phyloP scores from a whole-genome alignment of 2,329 filamentous ascomycete species.

The Neonectria coccinea region DNA sequence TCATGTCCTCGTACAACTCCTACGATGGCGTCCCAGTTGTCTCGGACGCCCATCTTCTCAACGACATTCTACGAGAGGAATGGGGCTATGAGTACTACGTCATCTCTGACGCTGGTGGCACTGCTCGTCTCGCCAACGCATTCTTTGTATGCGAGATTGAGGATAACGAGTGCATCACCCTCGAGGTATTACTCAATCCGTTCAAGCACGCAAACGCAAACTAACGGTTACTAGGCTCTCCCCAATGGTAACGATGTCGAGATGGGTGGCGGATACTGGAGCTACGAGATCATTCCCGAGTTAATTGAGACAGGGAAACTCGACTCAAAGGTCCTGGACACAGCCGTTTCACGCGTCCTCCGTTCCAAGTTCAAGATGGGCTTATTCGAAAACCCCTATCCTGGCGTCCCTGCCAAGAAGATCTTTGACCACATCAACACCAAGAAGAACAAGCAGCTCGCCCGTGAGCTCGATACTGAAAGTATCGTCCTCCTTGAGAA shows the following conservation, averaged over 20 bases:
- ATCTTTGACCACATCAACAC: constrained; percentile 72
- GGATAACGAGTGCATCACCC: constrained; percentile 74
- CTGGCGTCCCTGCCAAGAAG: constrained; percentile 66
- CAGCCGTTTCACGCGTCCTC: constrained; percentile 73
- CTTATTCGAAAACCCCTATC: constrained; percentile 77
- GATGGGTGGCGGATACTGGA: constrained; percentile 82
- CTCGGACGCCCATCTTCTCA: constrained; percentile 73
- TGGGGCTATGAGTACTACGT: constrained; percentile 81
- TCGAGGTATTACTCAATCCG: constrained; percentile 55
- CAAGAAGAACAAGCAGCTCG: constrained; percentile 66
- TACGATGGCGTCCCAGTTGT: constrained; percentile 79
- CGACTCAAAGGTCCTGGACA: constrained; percentile 69
- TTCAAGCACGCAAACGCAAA: neutral
- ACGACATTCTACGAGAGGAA: constrained; percentile 75
- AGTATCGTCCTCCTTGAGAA: constrained; percentile 72
- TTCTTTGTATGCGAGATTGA: constrained; percentile 73
- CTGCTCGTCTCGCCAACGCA: constrained; percentile 72
- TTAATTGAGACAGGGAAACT: constrained; percentile 72
- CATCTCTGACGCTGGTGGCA: constrained; percentile 74
- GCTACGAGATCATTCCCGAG: constrained; percentile 73
- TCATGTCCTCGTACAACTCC: constrained; percentile 82
- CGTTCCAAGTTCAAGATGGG: constrained; percentile 77
- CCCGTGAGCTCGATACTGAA: constrained; percentile 73
- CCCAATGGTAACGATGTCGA: constrained; percentile 79
- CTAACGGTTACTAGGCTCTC: constrained; percentile 58